Evolutionary conservation across 495 filamentous ascomycete species (phyloP).

Genomic region (Aspergillus affinis): DNA sequence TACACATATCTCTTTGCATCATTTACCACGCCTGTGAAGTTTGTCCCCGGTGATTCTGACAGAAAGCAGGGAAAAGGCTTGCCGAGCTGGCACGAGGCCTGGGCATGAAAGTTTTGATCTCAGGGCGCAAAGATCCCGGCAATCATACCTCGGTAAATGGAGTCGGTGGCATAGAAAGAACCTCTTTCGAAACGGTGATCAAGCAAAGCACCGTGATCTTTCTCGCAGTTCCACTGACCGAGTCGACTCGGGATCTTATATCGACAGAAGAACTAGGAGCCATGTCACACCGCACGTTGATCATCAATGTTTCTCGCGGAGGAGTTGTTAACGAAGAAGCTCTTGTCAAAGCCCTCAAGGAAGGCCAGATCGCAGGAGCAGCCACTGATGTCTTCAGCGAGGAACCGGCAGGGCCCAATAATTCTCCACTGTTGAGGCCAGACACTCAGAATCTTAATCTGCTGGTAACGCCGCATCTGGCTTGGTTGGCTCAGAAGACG

Average conservation of each 20-base stretch:
- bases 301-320: slow-evolving; percentile 59
- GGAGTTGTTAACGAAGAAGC: slow-evolving; percentile 57
- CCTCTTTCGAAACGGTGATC: slow-evolving; percentile 47
- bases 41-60: slow-evolving; percentile 9
- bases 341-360: slow-evolving; percentile 47
- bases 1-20: neutral
- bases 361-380: slow-evolving; percentile 49
- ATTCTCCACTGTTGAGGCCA: slow-evolving; percentile 27
- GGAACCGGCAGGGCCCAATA: slow-evolving; percentile 48
- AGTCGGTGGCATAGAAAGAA: slow-evolving; percentile 25
- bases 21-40: neutral
- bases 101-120: slow-evolving; percentile 35
- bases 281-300: slow-evolving; percentile 50
- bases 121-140: slow-evolving; percentile 41
- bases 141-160: neutral
- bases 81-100: slow-evolving; percentile 25
- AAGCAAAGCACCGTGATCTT: slow-evolving; percentile 48
- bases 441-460: slow-evolving; percentile 30
- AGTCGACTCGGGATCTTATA: slow-evolving; percentile 49
- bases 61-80: slow-evolving; percentile 26
- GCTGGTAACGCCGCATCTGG: slow-evolving; percentile 34
- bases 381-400: slow-evolving; percentile 55
- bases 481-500: slow-evolving; percentile 31
- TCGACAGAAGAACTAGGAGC: slow-evolving; percentile 46
- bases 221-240: slow-evolving; percentile 44